Evolutionary conservation across 2,329 filamentous ascomycete species (phyloP).

Genomic region (Byssoonygena ceratinophila): DNA sequence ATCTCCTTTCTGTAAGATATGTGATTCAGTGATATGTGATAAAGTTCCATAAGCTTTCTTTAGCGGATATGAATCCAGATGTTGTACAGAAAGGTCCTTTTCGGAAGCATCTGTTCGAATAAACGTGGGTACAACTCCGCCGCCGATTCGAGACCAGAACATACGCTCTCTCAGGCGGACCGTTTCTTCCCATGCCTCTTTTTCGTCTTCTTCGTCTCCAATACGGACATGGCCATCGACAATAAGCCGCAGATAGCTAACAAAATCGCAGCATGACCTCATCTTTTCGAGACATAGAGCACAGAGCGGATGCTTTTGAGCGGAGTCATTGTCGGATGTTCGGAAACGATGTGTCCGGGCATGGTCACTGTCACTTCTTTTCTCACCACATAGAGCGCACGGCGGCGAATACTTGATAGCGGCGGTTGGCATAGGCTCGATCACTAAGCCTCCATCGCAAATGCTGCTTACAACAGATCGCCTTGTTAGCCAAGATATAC

Average conservation of each 20-base stretch:
- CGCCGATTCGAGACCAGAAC: slow-evolving; percentile 92
- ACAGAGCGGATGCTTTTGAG: slow-evolving; percentile 83
- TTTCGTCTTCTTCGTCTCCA: slow-evolving; percentile 72
- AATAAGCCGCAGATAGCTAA: slow-evolving; percentile 81
- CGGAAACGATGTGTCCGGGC: slow-evolving; percentile 78
- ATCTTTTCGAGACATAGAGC: slow-evolving; percentile 75
- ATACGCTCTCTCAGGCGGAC: slow-evolving; percentile 82
- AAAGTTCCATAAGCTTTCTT: slow-evolving; percentile 1
- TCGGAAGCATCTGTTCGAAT: slow-evolving; percentile 22
- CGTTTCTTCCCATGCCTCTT: slow-evolving; percentile 87
- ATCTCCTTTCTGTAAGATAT: neutral
- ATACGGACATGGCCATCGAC: slow-evolving; percentile 86
- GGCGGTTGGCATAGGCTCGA: slow-evolving; percentile 68
- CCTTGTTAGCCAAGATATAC: slow-evolving; percentile 85
- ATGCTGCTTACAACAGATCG: slow-evolving; percentile 74
- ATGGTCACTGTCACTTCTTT: slow-evolving; percentile 58
- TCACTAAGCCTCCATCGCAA: slow-evolving; percentile 72
- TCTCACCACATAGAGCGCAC: slow-evolving; percentile 83
- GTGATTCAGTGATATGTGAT: neutral
- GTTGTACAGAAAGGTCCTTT: slow-evolving; percentile 7
- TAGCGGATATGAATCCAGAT: neutral
- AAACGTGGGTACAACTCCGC: slow-evolving; percentile 68
- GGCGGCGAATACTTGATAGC: slow-evolving; percentile 46
- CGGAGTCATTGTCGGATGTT: slow-evolving; percentile 73
- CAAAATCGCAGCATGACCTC: slow-evolving; percentile 80